These are phyloP conservation scores for Penicillium malachiteum DNA, from an alignment of 495 filamentous ascomycete species.

Conservation along the genomic window DNA sequence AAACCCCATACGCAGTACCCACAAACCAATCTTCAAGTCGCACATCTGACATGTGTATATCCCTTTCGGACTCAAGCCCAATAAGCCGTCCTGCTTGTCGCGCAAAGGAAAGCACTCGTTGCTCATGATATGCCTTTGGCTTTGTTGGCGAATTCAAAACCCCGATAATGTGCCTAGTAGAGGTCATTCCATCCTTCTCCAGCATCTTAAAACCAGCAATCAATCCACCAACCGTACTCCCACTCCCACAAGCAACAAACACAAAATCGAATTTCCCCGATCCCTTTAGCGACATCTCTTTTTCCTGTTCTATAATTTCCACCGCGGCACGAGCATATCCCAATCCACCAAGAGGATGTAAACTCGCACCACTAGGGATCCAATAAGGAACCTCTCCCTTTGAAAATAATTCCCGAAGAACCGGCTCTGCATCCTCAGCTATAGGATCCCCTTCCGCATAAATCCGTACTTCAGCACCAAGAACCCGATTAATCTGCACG, in stretches of 20 bases:
- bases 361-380: conserved; percentile 42
- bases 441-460: conserved; percentile 16
- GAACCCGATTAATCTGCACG: conserved; percentile 29
- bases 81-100: conserved; percentile 26
- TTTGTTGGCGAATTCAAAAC: conserved; percentile 38
- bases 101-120: conserved; percentile 35
- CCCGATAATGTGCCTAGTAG: conserved; percentile 28
- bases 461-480: conserved; percentile 42
- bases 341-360: conserved; percentile 39
- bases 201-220: conserved; percentile 40
- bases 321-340: conserved; percentile 41
- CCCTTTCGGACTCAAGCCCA: conserved; percentile 25
- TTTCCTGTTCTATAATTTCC: conserved; percentile 39
- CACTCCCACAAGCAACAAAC: conserved; percentile 42
- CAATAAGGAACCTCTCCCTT: conserved; percentile 29
- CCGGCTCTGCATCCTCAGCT: conserved; percentile 15
- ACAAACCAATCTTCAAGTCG: conserved; percentile 36
- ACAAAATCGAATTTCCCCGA: conserved; percentile 34
- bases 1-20: conserved; percentile 33
- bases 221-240: conserved; percentile 38
- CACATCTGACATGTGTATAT: conserved; percentile 33
- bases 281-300: conserved; percentile 14
- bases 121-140: conserved; percentile 28
- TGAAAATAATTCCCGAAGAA: conserved; percentile 20
- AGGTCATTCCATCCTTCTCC: conserved; percentile 15